Evolutionary conservation across 495 filamentous ascomycete species (phyloP).

Genomic region (Stereocaulon alpinum): DNA sequence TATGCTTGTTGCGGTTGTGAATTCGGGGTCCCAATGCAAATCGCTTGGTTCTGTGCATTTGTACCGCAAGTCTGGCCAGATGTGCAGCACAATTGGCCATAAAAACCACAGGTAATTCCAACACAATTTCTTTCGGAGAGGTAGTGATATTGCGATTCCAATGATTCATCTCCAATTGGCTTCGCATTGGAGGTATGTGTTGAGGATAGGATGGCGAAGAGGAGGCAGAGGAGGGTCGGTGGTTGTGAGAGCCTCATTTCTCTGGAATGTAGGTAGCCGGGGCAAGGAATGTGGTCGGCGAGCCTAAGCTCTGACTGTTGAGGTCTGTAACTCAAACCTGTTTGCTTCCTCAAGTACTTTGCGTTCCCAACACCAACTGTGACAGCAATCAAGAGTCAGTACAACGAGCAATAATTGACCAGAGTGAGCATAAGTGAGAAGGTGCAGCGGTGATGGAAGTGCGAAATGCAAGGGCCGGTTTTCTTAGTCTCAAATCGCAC

Average conservation of each 20-base stretch:
- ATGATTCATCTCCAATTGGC: constrained; percentile 19
- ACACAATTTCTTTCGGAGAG: constrained; percentile 45
- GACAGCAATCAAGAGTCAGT: constrained; percentile 7
- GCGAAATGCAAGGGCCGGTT: constrained; percentile 8
- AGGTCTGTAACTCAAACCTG: background rate
- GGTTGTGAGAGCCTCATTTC: constrained; percentile 22
- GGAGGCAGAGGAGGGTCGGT: constrained; percentile 23
- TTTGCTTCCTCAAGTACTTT: background rate
- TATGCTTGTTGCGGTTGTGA: constrained; percentile 18
- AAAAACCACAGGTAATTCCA: constrained; percentile 53
- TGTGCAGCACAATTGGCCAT: constrained; percentile 58
- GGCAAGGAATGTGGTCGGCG: constrained; percentile 1
- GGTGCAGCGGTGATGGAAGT: background rate
- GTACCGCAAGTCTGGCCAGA: constrained; percentile 52
- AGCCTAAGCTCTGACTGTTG: background rate
- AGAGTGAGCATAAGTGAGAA: background rate
- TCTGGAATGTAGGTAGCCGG: constrained; percentile 8
- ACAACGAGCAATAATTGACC: constrained; percentile 9
- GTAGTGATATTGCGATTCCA: constrained; percentile 30
- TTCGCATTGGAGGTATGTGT: constrained; percentile 25
- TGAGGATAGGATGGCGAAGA: constrained; percentile 27
- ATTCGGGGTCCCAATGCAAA: constrained; percentile 33
- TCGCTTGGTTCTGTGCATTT: constrained; percentile 43
- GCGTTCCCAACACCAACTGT: background rate
- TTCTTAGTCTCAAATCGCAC: constrained; percentile 15